Base-by-base conservation (phyloP, 2,329 filamentous ascomycete species). In the Pseudogymnoascus pannorum region DNA sequence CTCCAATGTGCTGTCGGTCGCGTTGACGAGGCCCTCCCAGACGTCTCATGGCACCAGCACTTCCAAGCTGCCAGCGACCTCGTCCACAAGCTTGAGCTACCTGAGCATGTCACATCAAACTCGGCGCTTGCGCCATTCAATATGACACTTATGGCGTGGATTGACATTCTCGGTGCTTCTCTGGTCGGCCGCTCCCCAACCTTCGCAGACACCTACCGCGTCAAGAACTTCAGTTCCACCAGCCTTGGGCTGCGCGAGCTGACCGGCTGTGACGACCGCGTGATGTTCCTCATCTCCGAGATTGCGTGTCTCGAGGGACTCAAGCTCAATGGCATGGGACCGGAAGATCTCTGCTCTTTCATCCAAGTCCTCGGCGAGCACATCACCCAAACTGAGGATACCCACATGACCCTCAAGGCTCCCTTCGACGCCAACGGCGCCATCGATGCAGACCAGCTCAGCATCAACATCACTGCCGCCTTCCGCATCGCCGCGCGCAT, bases 221-320 rank as follows among this genome's bases (percentile, higher is more conserved):
- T 94, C 74, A 96, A 97, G 81, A 91, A 96, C 74, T 83, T 96
- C 59, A 89, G 90, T 8, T 73, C 76, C 9, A 68, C 80, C 20
- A 83, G 79, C 61, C 79, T 87, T 12, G 94, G 94, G 9, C 82
- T 99, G 36, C 87, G 88, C 60, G 92, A 96, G 77, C 83, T 97
- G 59, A 97, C 97, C 92, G 94, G 94, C 68, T 97, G 94, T 74
- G 93, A 97, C 66, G 94, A 99, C 76, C 86, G 87, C 20, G 89
- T 97, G 75, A 97, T 99, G 92, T 97, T 96, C 75, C 81, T 97
- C 69, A 96, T 99, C 73, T 96, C 92, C 1, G 94, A 99, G 77
- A 96, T 97, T 69, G 91, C 93, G 60, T 97, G 94, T 75, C 85
- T 99, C 60, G 94, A 97, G 74, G 89, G 90, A 3, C 84, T 97